phyloP scores from a whole-genome alignment of 768 basidiomycete species.

The Tricholoma saponaceum region DNA sequence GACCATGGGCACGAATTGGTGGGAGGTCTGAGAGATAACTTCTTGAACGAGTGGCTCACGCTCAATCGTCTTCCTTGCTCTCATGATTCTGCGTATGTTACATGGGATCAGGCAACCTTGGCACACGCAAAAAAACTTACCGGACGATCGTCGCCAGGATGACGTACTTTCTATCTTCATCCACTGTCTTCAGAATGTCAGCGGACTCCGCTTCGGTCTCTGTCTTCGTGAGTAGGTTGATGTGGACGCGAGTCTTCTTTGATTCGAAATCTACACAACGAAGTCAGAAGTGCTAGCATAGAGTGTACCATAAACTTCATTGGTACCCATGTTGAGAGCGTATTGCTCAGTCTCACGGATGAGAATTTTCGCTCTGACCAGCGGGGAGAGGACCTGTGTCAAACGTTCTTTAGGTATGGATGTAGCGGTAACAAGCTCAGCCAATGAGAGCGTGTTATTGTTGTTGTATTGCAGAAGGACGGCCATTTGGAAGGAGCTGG shows the following conservation, averaged over 20 bases:
- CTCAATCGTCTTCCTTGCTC: conserved; percentile 93
- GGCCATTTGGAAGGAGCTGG: conserved; percentile 92
- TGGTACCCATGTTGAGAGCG: conserved; percentile 85
- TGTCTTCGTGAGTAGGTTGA: conserved; percentile 90
- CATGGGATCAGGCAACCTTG: not conserved
- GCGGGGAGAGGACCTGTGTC: conserved; percentile 61
- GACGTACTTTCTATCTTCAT: conserved; percentile 95
- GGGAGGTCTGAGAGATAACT: conserved; percentile 84
- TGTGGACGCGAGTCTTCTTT: conserved; percentile 89
- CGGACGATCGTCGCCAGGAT: conserved; percentile 94
- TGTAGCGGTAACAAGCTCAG: conserved; percentile 78
- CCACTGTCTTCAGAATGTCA: conserved; percentile 90
- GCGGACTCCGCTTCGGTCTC: conserved; percentile 89
- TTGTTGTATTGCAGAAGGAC: conserved; percentile 94
- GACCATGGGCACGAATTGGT: conserved; percentile 88
- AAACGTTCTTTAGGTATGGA: conserved; percentile 77
- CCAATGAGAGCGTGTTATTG: conserved; percentile 75
- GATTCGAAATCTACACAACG: conserved; percentile 69
- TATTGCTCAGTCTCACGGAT: conserved; percentile 86
- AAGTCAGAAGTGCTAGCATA: not conserved
- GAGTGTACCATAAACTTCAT: no score
- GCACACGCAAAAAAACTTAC: conserved; percentile 25
- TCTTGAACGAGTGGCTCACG: conserved; percentile 88
- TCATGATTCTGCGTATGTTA: conserved; percentile 69
- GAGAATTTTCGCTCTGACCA: conserved; percentile 87